These are phyloP conservation scores for Boletus sensibilis DNA, from an alignment of 768 basidiomycete species.

Conservation along the genomic window DNA sequence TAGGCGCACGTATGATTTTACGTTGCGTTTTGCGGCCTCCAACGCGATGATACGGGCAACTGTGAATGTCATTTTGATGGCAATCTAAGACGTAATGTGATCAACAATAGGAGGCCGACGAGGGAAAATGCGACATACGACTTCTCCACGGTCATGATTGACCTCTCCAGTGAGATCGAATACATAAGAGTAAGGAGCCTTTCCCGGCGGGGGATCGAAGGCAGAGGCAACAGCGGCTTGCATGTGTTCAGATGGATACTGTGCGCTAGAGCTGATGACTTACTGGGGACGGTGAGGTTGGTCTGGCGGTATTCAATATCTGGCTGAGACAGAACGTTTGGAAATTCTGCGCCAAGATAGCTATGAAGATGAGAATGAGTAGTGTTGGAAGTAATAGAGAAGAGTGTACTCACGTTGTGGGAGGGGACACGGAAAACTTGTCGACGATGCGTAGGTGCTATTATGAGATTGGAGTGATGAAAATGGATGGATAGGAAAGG, in stretches of 20 bases:
- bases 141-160: constrained; percentile 69
- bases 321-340: constrained; percentile 61
- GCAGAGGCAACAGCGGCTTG: constrained; percentile 64
- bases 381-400: constrained; percentile 14
- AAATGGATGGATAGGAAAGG: constrained; percentile 8
- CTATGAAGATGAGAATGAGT: constrained; percentile 37
- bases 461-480: constrained; percentile 5
- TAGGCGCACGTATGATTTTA: constrained; percentile 76
- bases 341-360: constrained; percentile 77
- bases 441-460: constrained; percentile 73
- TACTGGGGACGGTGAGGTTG: constrained; percentile 74
- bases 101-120: not conserved
- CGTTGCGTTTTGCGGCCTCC: constrained; percentile 77
- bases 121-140: constrained; percentile 45
- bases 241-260: constrained; percentile 13
- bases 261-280: constrained; percentile 24
- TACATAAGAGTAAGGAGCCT: constrained; percentile 71
- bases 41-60: constrained; percentile 66
- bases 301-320: constrained; percentile 79
- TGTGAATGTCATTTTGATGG: constrained; percentile 71
- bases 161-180: constrained; percentile 87
- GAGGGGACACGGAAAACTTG: constrained; percentile 67
- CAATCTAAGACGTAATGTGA: constrained; percentile 50
- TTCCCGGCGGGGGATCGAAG: constrained; percentile 71
- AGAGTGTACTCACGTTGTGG: constrained; percentile 60